Evolutionary conservation across 116 monocot species (phyloP).

Genomic region (Iris pallida): DNA sequence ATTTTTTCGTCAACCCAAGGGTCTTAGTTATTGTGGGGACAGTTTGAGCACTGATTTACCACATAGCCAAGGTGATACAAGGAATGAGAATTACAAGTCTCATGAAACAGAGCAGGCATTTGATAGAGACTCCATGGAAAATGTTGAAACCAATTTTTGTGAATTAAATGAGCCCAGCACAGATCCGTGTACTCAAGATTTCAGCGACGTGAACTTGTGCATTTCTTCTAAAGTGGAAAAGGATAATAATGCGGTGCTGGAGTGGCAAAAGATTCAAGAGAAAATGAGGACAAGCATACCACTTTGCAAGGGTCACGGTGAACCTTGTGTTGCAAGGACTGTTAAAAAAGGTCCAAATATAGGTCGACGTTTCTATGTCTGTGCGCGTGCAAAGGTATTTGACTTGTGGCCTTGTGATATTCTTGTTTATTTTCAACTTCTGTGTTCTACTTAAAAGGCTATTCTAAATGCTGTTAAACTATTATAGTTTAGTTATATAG

Average conservation of each 20-base stretch:
- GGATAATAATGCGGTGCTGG: conserved; percentile 39
- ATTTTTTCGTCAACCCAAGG: conserved; percentile 58
- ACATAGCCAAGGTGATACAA: conserved; percentile 15
- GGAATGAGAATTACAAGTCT: conserved; percentile 8
- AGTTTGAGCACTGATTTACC: conserved; percentile 1
- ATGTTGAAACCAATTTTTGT: conserved; percentile 17
- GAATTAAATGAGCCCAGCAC: conserved; percentile 9
- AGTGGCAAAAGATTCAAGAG: conserved; percentile 83
- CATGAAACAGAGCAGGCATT: conserved; percentile 5
- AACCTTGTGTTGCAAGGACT: conserved; percentile 93
- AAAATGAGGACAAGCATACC: conserved; percentile 90
- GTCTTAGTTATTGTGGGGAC: not conserved
- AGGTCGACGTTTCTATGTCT: conserved; percentile 84
- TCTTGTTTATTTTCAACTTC: not conserved
- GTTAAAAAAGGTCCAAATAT: conserved; percentile 89
- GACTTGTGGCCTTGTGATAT: not conserved
- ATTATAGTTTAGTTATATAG: no score
- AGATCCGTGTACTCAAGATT: conserved; percentile 8
- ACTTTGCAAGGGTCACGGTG: conserved; percentile 83
- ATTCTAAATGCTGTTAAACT: not conserved
- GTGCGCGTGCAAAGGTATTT: conserved; percentile 88
- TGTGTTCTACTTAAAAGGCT: not conserved
- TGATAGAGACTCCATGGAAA: conserved; percentile 10
- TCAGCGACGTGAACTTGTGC: conserved; percentile 9
- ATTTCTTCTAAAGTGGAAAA: conserved; percentile 28